These are phyloP conservation scores for Aureobasidium sp. DNA, from an alignment of 2,329 filamentous ascomycete species.

Conservation along the genomic window DNA sequence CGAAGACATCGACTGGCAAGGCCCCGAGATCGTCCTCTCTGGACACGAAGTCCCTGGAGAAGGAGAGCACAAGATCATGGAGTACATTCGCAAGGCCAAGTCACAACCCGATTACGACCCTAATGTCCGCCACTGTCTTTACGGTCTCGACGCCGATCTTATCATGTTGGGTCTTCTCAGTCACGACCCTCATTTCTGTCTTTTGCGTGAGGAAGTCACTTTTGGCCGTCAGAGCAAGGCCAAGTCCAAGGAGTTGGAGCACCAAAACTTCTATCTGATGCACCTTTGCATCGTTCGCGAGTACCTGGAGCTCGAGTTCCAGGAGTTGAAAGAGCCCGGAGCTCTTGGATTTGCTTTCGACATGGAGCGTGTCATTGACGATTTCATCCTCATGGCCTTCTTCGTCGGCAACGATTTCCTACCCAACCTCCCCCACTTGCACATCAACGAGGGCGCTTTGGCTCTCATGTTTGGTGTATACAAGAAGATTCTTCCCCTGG, in stretches of 20 bases:
- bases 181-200: conserved; percentile 96
- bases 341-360: conserved; percentile 73
- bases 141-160: conserved; percentile 92
- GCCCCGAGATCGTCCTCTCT: conserved; percentile 89
- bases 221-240: conserved; percentile 82
- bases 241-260: conserved; percentile 93
- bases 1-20: conserved; percentile 95
- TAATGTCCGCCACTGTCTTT: conserved; percentile 92
- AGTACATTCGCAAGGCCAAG: conserved; percentile 97
- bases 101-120: conserved; percentile 87
- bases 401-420: conserved; percentile 99
- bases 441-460: conserved; percentile 96
- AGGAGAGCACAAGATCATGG: conserved; percentile 99
- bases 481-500: conserved; percentile 78
- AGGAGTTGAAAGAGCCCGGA: conserved; percentile 73
- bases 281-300: conserved; percentile 96
- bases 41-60: conserved; percentile 97
- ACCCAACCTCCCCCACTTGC: conserved; percentile 88
- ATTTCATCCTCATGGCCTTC: conserved; percentile 99
- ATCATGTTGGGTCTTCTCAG: conserved; percentile 98
- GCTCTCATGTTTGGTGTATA: conserved; percentile 97
- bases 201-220: conserved; percentile 94
- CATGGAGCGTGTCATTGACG: conserved; percentile 93
- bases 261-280: conserved; percentile 97
- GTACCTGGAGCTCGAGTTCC: conserved; percentile 94